These are phyloP conservation scores for Pythium dissimile DNA, from an alignment of 352 stramenopile genomes.

Conservation along the genomic window DNA sequence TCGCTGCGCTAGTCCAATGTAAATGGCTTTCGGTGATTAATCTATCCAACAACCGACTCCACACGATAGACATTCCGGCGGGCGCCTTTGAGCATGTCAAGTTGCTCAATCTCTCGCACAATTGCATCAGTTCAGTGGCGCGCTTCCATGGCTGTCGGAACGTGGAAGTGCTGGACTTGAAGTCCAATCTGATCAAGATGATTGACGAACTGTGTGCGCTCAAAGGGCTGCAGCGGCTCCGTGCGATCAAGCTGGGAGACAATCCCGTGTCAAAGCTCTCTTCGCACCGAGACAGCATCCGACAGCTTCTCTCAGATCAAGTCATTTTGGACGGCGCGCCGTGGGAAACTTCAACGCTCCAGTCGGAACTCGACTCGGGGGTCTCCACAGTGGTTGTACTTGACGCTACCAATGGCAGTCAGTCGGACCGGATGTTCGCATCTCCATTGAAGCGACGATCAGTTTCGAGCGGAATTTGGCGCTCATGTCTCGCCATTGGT, in stretches of 20 bases:
- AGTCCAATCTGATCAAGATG: slow-evolving; percentile 1
- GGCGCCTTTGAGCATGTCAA: slow-evolving; percentile 3
- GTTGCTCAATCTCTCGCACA: slow-evolving; percentile 13
- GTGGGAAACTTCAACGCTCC: slow-evolving; percentile 5
- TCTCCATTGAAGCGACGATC: neutral
- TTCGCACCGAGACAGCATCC: neutral
- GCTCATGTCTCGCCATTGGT: slow-evolving; percentile 7
- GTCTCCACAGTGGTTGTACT: no score
- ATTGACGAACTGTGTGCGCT: slow-evolving; percentile 2
- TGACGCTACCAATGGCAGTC: no score
- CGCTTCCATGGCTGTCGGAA: neutral
- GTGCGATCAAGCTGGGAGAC: neutral
- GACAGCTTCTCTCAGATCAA: neutral
- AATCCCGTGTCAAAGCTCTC: slow-evolving; percentile 5
- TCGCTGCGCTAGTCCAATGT: neutral
- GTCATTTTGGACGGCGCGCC: neutral
- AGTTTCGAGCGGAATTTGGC: neutral
- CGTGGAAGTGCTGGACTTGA: slow-evolving; percentile 6
- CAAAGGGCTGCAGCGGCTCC: neutral
- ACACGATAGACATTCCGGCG: neutral
- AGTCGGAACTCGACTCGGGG: no score
- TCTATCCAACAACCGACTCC: slow-evolving; percentile 10
- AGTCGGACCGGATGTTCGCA: no score
- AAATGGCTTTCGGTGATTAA: slow-evolving; percentile 7
- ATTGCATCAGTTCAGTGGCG: neutral